Conservation (phyloP, 2,329 filamentous ascomycete species). For the Penicillium griseofulvum region DNA sequence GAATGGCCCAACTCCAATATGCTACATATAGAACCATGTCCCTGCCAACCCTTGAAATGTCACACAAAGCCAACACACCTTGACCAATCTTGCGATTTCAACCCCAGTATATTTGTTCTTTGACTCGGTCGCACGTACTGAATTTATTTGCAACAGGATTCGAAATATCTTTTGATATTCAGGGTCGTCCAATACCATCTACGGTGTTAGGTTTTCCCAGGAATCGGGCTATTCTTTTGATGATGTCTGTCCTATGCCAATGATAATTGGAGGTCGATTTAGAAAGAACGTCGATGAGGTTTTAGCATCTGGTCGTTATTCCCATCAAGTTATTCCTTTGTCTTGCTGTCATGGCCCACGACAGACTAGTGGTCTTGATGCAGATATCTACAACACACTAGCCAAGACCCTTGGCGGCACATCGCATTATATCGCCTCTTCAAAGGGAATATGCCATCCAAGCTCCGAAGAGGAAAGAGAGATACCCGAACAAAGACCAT, state of each 20-base stretch:
- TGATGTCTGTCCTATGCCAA: neutral
- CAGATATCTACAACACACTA: neutral
- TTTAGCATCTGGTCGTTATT: neutral
- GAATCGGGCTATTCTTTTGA: neutral
- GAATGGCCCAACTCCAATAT: neutral
- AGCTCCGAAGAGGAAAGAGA: neutral
- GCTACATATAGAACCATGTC: neutral
- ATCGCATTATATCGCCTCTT: neutral
- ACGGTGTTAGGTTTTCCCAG: too few relatives aligned
- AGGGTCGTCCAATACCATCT: neutral
- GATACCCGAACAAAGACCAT: neutral
- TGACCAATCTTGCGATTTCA: neutral
- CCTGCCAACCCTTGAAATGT: neutral
- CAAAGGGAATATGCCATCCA: neutral
- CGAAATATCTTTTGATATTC: neutral
- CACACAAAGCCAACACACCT: neutral
- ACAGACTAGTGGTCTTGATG: neutral
- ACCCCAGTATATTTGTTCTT: neutral
- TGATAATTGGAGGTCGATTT: neutral
- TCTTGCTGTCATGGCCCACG: neutral
- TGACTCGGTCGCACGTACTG: neutral
- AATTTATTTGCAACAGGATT: too few relatives aligned
- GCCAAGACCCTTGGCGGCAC: neutral
- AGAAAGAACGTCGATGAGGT: neutral
- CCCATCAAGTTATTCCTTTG: neutral